Conservation (phyloP, 2,329 filamentous ascomycete genomes). For the Sordariomycetes sp. region DNA sequence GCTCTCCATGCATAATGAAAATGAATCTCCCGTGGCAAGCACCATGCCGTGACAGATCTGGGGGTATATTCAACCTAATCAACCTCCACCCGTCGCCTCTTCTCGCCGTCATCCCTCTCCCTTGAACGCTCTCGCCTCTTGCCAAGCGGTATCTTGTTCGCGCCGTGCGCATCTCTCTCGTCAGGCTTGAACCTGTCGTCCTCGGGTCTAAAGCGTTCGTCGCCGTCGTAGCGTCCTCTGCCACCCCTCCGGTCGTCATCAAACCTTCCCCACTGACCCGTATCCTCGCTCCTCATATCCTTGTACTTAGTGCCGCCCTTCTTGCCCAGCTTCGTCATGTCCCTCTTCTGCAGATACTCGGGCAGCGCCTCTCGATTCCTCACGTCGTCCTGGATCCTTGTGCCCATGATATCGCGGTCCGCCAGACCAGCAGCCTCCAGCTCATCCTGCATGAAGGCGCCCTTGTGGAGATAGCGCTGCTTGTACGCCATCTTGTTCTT, state of each 20-base stretch:
- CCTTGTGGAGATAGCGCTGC: conserved; percentile 96
- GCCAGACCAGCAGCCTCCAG: conserved; percentile 66
- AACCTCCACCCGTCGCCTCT: conserved; percentile 47
- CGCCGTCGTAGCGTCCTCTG: conserved; percentile 28
- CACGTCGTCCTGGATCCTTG: conserved; percentile 73
- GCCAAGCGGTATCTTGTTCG: conserved; percentile 63
- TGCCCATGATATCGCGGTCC: conserved; percentile 77
- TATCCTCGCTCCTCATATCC: conserved; percentile 84
- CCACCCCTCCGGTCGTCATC: conserved; percentile 35
- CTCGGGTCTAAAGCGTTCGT: conserved; percentile 63
- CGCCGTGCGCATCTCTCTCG: conserved; percentile 44
- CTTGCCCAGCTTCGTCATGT: conserved; percentile 88
- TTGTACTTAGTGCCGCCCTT: conserved; percentile 87
- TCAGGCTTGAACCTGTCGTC: conserved; percentile 36
- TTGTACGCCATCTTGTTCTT: conserved; percentile 81
- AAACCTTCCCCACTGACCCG: conserved; percentile 70
- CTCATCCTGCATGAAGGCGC: conserved; percentile 88
- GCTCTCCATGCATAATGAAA: conserved; percentile 1
- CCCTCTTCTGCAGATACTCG: conserved; percentile 83
- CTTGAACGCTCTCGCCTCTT: conserved; percentile 52
- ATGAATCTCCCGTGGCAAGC: conserved; percentile 1
- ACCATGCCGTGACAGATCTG: neutral
- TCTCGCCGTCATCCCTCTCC: conserved; percentile 47
- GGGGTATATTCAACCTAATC: conserved; percentile 14
- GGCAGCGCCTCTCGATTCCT: conserved; percentile 75